Conservation (phyloP, 345 rosid genomes). For the Eucalyptus marginata region DNA sequence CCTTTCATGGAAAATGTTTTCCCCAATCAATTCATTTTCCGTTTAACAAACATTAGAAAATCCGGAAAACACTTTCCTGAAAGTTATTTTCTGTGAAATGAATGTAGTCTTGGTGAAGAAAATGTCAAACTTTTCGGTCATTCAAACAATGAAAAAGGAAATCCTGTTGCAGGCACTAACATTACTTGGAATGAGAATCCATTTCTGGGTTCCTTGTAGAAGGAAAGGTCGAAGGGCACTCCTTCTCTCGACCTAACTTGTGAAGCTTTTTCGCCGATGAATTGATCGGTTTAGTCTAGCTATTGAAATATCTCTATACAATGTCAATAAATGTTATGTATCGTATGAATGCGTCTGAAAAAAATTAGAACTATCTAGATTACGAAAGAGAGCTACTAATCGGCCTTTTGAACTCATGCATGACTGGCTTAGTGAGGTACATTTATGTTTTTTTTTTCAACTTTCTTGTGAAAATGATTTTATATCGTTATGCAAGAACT, state of each 20-base stretch:
- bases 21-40: too few species aligned
- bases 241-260: not conserved
- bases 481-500: not conserved
- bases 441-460: not conserved
- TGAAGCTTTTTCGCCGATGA: not conserved
- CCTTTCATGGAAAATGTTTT: too few species aligned
- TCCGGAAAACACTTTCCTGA: rapidly evolving
- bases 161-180: not conserved
- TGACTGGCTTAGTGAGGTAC: not conserved
- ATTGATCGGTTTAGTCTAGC: not conserved
- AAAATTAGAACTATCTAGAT: not conserved
- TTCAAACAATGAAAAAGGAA: not conserved
- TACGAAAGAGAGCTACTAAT: not conserved
- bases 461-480: not conserved
- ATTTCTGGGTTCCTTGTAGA: not conserved
- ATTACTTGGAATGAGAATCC: not conserved
- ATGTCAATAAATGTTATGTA: not conserved
- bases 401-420: not conserved
- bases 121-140: not conserved
- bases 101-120: not conserved
- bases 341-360: not conserved
- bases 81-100: too few species aligned
- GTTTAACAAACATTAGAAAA: too few species aligned
- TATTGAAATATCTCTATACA: not conserved
- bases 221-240: not conserved